A percentile compares a stretch with the other conserved stretches of the same genome.
These are phyloP conservation scores for Plasmodium gonderi DNA, from an alignment of 169 alveolate genomes.

Conservation along the genomic window DNA sequence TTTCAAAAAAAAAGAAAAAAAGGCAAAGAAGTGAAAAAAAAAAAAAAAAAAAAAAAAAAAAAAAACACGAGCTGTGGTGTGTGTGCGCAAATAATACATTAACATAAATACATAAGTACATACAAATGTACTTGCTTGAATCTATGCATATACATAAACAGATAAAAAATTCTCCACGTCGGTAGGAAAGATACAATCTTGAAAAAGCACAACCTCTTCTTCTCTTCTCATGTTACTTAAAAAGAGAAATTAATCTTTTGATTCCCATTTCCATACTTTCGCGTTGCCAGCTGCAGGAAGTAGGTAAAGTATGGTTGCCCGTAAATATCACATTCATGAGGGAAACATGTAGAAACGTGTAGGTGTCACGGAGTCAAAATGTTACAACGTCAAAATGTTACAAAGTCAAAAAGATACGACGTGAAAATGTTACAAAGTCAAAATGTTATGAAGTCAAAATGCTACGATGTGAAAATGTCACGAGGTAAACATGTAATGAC, in stretches of 20 bases:
- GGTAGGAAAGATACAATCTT: background rate
- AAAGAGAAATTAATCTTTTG: slow-evolving; percentile 36
- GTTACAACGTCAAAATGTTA: too few species aligned
- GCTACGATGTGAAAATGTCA: too few species aligned
- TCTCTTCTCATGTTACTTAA: slow-evolving; percentile 10
- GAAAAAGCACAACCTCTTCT: background rate
- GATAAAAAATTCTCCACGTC: background rate
- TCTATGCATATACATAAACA: background rate
- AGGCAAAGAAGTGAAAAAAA: too few species aligned
- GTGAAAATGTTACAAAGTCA: too few species aligned
- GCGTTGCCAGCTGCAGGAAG: slow-evolving; percentile 49
- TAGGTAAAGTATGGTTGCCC: background rate
- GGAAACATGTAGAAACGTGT: background rate
- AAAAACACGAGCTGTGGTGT: too few species aligned
- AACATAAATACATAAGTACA: too few species aligned
- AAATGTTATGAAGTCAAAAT: too few species aligned
- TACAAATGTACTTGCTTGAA: background rate
- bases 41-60: too few species aligned
- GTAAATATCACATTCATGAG: background rate
- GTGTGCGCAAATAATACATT: too few species aligned
- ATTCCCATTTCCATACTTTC: slow-evolving; percentile 68
- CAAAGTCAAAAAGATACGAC: too few species aligned
- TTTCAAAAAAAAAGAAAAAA: slow-evolving; percentile 10
- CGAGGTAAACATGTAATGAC: too few species aligned
- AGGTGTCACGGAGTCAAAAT: too few species aligned